phyloP scores from a whole-genome alignment of 2,329 filamentous ascomycete species.

The Pseudogymnoascus sp. region DNA sequence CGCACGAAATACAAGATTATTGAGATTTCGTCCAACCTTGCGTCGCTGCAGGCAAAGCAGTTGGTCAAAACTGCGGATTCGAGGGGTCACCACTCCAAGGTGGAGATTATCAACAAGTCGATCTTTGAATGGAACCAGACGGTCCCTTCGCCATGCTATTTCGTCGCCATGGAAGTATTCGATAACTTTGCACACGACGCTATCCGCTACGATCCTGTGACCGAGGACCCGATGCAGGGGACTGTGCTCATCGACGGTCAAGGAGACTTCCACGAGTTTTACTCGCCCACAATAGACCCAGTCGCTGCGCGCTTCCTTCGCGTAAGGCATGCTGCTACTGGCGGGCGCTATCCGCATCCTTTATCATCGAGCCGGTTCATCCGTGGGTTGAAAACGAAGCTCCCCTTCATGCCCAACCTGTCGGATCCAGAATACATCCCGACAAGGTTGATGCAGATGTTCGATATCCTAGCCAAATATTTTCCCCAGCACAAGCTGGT shows the following conservation, averaged over 20 bases:
- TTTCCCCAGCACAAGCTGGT: conserved; percentile 87
- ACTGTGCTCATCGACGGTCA: conserved; percentile 74
- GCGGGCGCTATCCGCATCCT: conserved; percentile 49
- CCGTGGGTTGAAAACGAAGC: conserved; percentile 50
- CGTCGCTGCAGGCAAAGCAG: conserved; percentile 65
- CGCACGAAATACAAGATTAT: conserved; percentile 92
- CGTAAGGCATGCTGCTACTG: conserved; percentile 70
- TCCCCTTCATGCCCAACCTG: conserved; percentile 68
- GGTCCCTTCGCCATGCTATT: conserved; percentile 91
- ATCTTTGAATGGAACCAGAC: conserved; percentile 89
- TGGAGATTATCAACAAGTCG: conserved; percentile 89
- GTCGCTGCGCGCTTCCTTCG: conserved; percentile 73
- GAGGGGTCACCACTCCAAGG: conserved; percentile 70
- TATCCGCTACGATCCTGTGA: conserved; percentile 78
- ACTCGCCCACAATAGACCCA: conserved; percentile 70
- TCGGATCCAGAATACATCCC: conserved; percentile 87
- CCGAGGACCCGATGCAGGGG: conserved; percentile 77
- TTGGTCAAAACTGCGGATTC: conserved; percentile 57
- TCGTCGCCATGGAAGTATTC: conserved; percentile 94
- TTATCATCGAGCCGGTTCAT: conserved; percentile 47
- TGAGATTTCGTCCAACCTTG: conserved; percentile 80
- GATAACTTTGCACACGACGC: conserved; percentile 97
- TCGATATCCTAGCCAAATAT: conserved; percentile 76
- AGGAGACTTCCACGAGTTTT: conserved; percentile 94
- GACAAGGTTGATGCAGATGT: conserved; percentile 92